A percentile compares a stretch with the other conserved stretches of the same genome.
These are phyloP conservation scores for Lactuca saligna DNA, from an alignment of 129 eudicot genomes.

Conservation along the genomic window DNA sequence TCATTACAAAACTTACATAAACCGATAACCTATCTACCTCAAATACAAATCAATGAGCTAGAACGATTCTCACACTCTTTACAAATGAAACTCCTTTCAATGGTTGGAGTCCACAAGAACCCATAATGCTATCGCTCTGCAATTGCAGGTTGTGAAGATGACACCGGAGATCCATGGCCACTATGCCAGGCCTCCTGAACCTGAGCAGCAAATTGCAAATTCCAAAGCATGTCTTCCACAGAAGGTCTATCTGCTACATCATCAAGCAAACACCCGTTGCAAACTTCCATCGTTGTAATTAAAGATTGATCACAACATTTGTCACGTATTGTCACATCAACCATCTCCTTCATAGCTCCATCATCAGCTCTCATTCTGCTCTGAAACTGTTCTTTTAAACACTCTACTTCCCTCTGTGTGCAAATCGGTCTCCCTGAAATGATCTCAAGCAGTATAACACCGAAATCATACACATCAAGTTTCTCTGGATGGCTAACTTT, in stretches of 20 bases:
- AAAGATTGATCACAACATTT: constrained; percentile 62
- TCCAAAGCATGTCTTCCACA: constrained; percentile 90
- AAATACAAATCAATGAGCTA: constrained; percentile 15
- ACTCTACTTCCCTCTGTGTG: constrained; percentile 45
- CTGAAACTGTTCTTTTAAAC: constrained; percentile 56
- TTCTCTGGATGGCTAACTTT: constrained; percentile 60
- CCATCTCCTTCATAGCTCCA: constrained; percentile 46
- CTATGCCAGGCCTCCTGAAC: constrained; percentile 71
- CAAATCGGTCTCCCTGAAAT: constrained; percentile 56
- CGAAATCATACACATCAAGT: constrained; percentile 65
- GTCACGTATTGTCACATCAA: constrained; percentile 50
- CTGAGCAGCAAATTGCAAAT: constrained; percentile 89
- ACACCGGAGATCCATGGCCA: constrained; percentile 66
- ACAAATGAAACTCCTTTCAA: constrained; percentile 10
- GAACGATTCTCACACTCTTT: constrained; percentile 22
- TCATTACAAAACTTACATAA: constrained; percentile 21
- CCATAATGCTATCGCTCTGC: constrained; percentile 14
- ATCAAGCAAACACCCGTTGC: constrained; percentile 57
- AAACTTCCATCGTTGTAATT: constrained; percentile 64
- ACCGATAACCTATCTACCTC: constrained; percentile 27
- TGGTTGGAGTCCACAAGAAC: background rate
- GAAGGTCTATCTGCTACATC: constrained; percentile 77
- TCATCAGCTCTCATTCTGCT: constrained; percentile 50
- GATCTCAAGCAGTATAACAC: constrained; percentile 73
- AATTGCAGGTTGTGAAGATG: constrained; percentile 39